Conservation (phyloP, 2,329 filamentous ascomycete genomes). For the Cercospora zeina region DNA sequence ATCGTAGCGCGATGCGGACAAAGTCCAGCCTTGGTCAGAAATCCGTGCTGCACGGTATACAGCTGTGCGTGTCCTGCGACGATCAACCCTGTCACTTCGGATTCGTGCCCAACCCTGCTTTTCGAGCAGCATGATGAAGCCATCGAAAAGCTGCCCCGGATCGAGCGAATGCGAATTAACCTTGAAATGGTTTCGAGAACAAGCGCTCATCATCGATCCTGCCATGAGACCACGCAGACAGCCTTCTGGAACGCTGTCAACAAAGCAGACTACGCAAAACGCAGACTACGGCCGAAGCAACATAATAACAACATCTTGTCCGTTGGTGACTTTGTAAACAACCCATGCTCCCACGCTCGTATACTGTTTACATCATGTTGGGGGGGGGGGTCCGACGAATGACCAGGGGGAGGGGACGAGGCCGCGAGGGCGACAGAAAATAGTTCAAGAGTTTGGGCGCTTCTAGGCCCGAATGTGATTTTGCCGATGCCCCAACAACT, state of each 20-base stretch:
- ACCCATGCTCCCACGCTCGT: no score
- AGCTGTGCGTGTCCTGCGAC: not conserved
- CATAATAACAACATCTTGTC: not conserved
- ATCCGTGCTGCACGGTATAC: not conserved
- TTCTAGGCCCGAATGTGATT: no score
- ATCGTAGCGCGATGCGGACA: not conserved
- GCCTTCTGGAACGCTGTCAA: not conserved
- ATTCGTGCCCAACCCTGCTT: not conserved
- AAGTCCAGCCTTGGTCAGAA: not conserved
- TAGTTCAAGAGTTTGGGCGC: no score
- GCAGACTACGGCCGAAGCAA: not conserved
- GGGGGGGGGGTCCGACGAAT: no score
- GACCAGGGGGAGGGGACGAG: no score
- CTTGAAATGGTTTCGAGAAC: not conserved
- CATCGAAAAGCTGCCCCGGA: not conserved
- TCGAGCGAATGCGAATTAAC: not conserved
- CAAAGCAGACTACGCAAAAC: not conserved
- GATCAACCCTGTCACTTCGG: not conserved
- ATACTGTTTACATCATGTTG: no score
- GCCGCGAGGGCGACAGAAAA: no score
- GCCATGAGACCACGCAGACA: not conserved
- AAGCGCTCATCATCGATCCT: not conserved
- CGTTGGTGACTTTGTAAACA: not conserved
- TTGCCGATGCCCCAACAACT: no score
- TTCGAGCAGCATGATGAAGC: not conserved